Evolutionary conservation across 495 filamentous ascomycete species (phyloP), one percentile per base, ranked within the genome.

Genomic region (Durotheca rogersii): DNA sequence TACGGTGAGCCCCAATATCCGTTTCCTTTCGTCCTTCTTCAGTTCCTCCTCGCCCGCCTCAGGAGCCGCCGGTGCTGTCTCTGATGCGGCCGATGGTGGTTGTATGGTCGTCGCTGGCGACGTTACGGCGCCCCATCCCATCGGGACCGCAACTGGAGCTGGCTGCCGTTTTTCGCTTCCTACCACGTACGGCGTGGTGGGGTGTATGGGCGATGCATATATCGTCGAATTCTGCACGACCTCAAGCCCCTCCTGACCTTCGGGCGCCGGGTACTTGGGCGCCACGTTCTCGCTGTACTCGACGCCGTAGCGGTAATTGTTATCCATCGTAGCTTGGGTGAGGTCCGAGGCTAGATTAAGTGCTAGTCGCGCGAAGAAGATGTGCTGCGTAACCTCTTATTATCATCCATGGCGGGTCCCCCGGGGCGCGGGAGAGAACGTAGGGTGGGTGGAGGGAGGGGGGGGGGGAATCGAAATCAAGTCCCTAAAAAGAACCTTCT

Each of bases 1-100:
- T 6, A 68, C 57, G n/a, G 64, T 48, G 6, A 71, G 58, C 3
- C 68, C 68, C 6, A 69, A 21, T 14, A 68, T 56, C 30, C 46
- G 52, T 33, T 38, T 32, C 29, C 12, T 44, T 30, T 55, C 48
- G 4, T 20, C 29, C 6, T 39, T 12, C 19, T 21, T 18, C 2
- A 3, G 25, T 1, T 45, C 44, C 9, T 41, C 55, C n/a, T n/a
- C n/a, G n/a, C n/a, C n/a, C n/a, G n/a, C n/a, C n/a, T n/a, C n/a
- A n/a, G n/a, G n/a, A n/a, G n/a, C n/a, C 7, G 48, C 30, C 23
- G 46, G 19, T 3, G 37, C 11, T 29, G 27, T 12, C 9, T n/a
- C n/a, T n/a, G n/a, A n/a, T n/a, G n/a, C n/a, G n/a, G n/a, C n/a
- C n/a, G n/a, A n/a, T n/a, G n/a, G n/a, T n/a, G n/a, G n/a, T n/a